Percentiles rank a stretch among this genome's conserved stretches.
phyloP scores from a whole-genome alignment of 805 yeast genomes.

The Candida tibetensis region DNA sequence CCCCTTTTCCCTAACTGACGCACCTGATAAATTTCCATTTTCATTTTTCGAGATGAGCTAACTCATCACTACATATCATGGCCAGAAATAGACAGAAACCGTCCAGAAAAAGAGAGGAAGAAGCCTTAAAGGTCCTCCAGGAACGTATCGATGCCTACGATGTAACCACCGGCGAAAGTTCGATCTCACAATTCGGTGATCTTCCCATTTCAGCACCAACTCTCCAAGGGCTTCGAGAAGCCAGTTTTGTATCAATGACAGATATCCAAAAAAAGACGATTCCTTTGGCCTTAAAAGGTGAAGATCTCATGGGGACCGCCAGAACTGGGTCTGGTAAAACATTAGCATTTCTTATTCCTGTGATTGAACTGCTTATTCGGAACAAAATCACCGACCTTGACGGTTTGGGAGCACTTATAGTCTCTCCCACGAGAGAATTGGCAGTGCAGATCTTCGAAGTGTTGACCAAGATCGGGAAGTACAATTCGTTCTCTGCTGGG shows the following conservation, averaged over 20 bases:
- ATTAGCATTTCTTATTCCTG: slow-evolving; percentile 78
- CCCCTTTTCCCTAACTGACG: too few relatives aligned
- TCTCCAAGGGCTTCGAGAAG: slow-evolving; percentile 66
- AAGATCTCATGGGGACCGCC: slow-evolving; percentile 84
- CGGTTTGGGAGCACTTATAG: slow-evolving; percentile 84
- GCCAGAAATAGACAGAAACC: slow-evolving; percentile 16
- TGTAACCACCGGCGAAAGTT: slow-evolving; percentile 27
- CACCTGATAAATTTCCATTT: too few relatives aligned
- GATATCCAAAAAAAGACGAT: slow-evolving; percentile 83
- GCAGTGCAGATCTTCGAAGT: slow-evolving; percentile 92
- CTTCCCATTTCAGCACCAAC: slow-evolving; percentile 72
- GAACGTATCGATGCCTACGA: slow-evolving; percentile 55
- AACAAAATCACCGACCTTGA: slow-evolving; percentile 78
- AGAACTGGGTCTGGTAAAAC: slow-evolving; percentile 92
- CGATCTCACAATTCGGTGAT: slow-evolving; percentile 57
- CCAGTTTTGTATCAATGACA: slow-evolving; percentile 79
- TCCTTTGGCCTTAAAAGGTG: slow-evolving; percentile 70
- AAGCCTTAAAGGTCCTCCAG: slow-evolving; percentile 44
- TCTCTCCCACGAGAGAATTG: slow-evolving; percentile 90
- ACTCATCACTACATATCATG: slow-evolving; percentile 5
- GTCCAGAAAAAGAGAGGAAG: slow-evolving; percentile 29
- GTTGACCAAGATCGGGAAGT: slow-evolving; percentile 72
- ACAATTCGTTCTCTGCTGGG: slow-evolving; percentile 79
- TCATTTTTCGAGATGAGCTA: slow-evolving; percentile 8
- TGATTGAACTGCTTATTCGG: slow-evolving; percentile 64